Evolutionary conservation across 2,329 filamentous ascomycete genomes (phyloP).

Genomic region (Pseudogymnoascus destructans): DNA sequence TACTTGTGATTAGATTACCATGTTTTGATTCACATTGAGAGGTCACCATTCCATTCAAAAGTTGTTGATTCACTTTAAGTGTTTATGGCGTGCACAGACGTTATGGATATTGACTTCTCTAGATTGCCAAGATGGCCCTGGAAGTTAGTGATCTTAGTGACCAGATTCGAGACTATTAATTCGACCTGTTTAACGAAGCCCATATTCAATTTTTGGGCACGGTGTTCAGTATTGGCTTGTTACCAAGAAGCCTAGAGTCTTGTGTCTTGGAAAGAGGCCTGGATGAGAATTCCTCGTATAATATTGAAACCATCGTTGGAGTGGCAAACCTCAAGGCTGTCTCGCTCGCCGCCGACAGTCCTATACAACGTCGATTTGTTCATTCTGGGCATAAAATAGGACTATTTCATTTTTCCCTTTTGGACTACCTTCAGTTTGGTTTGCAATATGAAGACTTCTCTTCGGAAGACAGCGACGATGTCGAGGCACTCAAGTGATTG

Average conservation of each 20-base stretch:
- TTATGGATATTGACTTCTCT: not conserved
- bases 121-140: not conserved
- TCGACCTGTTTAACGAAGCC: not conserved
- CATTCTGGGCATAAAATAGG: not conserved
- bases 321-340: not conserved
- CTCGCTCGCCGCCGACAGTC: not conserved
- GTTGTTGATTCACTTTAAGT: not conserved
- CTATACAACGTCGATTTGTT: not conserved
- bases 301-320: not conserved
- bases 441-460: not conserved
- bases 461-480: not conserved
- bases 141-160: not conserved
- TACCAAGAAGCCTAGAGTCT: not conserved
- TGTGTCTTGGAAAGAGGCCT: not conserved
- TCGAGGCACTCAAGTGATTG: not conserved
- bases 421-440: not conserved
- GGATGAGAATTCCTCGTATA: not conserved
- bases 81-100: not conserved
- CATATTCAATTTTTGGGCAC: not conserved
- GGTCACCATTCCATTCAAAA: not conserved
- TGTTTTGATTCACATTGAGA: not conserved
- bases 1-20: not conserved
- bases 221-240: not conserved
- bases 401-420: not conserved
- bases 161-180: not conserved